phyloP scores from a whole-genome alignment of 371 early-diverging fungal genomes.

The Mucor piriformis region DNA sequence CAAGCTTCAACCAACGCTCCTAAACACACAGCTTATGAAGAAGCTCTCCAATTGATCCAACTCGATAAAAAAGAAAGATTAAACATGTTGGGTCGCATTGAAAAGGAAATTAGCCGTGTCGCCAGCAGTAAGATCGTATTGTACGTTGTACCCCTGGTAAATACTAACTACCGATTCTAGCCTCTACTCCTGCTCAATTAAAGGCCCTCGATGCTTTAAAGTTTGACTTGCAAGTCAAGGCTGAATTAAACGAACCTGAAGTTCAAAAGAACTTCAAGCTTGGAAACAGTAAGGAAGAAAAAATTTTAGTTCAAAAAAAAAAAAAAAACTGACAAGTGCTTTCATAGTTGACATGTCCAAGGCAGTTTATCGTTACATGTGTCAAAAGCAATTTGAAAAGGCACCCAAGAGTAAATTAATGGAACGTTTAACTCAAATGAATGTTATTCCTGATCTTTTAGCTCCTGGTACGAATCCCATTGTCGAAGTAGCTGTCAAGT shows the following conservation, averaged over 20 bases:
- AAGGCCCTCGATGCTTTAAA: slow-evolving; percentile 58
- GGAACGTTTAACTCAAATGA: slow-evolving; percentile 82
- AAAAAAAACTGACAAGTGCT: slow-evolving; percentile 1
- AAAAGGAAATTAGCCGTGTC: slow-evolving; percentile 55
- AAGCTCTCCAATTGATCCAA: slow-evolving; percentile 74
- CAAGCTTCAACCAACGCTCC: slow-evolving; percentile 19
- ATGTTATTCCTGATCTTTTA: slow-evolving; percentile 76
- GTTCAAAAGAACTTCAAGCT: slow-evolving; percentile 68
- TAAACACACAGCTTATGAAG: slow-evolving; percentile 69
- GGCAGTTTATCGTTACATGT: slow-evolving; percentile 76
- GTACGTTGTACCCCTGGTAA: background rate
- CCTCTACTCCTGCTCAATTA: slow-evolving; percentile 50
- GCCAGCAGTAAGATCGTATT: slow-evolving; percentile 42
- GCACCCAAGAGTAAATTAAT: slow-evolving; percentile 64
- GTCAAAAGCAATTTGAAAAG: slow-evolving; percentile 65
- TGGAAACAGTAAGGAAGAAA: slow-evolving; percentile 46
- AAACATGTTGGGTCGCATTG: slow-evolving; percentile 54
- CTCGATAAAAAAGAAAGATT: slow-evolving; percentile 64
- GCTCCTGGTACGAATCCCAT: slow-evolving; percentile 54
- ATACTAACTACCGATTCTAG: slow-evolving; percentile 5
- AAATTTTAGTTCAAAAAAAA: background rate
- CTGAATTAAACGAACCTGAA: slow-evolving; percentile 73
- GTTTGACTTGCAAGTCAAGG: slow-evolving; percentile 69
- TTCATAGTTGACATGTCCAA: slow-evolving; percentile 64
- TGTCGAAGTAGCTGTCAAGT: slow-evolving; percentile 54